A percentile compares a stretch with the other conserved stretches of the same genome.
Conservation (phyloP, 257 asterid species). For the Solanum stenotomum region DNA sequence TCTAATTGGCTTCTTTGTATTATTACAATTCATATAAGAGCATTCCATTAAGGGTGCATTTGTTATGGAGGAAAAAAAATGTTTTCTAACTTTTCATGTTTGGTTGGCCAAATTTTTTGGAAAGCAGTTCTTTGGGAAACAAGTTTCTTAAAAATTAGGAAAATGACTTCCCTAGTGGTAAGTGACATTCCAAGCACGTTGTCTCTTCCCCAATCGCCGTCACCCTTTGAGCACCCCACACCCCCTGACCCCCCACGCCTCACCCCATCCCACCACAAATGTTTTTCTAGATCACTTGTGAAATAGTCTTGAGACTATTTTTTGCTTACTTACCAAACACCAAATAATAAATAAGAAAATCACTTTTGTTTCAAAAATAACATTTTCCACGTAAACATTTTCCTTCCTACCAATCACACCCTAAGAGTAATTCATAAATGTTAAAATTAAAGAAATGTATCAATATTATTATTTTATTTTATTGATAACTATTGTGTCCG, state of each 20-base stretch:
- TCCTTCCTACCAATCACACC: not conserved
- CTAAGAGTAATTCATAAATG: not conserved
- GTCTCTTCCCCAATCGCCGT: not conserved
- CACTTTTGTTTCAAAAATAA: not conserved
- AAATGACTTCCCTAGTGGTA: not conserved
- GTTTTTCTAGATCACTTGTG: not conserved
- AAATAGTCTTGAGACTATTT: not conserved
- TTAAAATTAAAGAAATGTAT: not conserved
- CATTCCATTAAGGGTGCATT: not conserved
- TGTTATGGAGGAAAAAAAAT: not conserved
- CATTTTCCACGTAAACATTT: not conserved
- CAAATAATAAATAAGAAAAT: not conserved
- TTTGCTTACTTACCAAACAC: not conserved
- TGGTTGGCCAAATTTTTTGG: not conserved
- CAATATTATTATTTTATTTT: not conserved
- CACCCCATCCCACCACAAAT: not conserved
- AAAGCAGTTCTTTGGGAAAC: not conserved
- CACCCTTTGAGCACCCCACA: not conserved
- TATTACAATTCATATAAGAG: not conserved
- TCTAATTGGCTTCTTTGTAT: not conserved
- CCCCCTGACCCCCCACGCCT: not conserved
- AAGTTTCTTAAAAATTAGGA: not conserved
- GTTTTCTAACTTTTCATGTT: not conserved
- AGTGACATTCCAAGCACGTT: not conserved
- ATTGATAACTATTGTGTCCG: too few species aligned